phyloP scores from a whole-genome alignment of 2,329 filamentous ascomycete species.

The Calycina herbarum region DNA sequence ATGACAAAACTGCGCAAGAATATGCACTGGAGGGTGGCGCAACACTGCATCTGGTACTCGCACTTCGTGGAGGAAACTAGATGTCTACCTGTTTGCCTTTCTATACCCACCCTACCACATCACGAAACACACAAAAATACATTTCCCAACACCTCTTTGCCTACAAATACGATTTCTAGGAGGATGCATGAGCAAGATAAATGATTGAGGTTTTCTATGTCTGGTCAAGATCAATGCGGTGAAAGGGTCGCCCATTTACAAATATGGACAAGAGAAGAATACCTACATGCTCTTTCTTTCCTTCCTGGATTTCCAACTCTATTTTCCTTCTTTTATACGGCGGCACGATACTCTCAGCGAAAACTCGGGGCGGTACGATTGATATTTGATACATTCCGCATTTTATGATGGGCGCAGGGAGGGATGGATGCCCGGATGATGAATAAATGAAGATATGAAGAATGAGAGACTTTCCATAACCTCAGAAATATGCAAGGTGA shows the following conservation, averaged over 20 bases:
- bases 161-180: too few species aligned
- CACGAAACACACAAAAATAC: slow-evolving; percentile 2
- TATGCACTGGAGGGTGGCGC: slow-evolving; percentile 90
- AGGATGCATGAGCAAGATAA: too few species aligned
- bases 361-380: neutral
- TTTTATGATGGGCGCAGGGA: neutral
- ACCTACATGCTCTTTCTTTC: neutral
- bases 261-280: neutral
- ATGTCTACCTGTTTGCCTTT: neutral
- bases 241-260: neutral
- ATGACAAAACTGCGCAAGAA: slow-evolving; percentile 90
- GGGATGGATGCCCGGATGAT: neutral
- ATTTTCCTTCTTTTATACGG: neutral
- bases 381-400: neutral
- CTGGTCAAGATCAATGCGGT: neutral
- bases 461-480: neutral
- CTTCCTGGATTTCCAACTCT: neutral
- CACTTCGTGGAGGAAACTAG: slow-evolving; percentile 72
- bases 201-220: neutral
- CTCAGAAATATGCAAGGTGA: neutral
- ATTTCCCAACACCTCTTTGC: neutral
- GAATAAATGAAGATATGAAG: slow-evolving; percentile 3
- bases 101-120: neutral
- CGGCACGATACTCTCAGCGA: neutral
- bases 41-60: slow-evolving; percentile 92